Percentiles rank a stretch among this genome's conserved stretches.
phyloP scores from a whole-genome alignment of 495 filamentous ascomycete species.

The Symbiotaphrina buchneri region DNA sequence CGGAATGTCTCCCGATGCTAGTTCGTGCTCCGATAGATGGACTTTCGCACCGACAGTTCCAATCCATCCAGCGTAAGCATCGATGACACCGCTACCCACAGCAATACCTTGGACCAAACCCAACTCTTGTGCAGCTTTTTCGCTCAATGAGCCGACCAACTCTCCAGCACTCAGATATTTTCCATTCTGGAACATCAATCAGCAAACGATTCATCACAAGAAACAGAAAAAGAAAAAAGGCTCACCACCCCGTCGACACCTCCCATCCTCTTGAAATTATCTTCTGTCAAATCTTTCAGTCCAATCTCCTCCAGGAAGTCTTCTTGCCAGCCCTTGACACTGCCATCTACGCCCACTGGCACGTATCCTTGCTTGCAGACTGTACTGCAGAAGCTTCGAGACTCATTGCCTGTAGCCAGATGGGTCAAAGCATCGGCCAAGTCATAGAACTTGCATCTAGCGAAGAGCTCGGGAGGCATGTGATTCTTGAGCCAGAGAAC shows the following conservation, averaged over 20 bases:
- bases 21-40: conserved; percentile 32
- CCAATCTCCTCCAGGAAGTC: conserved; percentile 78
- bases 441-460: conserved; percentile 89
- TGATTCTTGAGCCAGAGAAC: conserved; percentile 94
- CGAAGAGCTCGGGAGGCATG: conserved; percentile 77
- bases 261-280: conserved; percentile 78
- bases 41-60: conserved; percentile 96
- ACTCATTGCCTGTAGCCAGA: conserved; percentile 85
- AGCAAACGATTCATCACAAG: conserved; percentile 7
- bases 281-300: conserved; percentile 53
- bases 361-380: conserved; percentile 94
- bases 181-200: conserved; percentile 43
- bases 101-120: conserved; percentile 77
- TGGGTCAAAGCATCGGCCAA: conserved; percentile 85
- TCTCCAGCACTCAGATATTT: conserved; percentile 79
- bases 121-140: conserved; percentile 61
- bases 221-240: conserved; percentile 15
- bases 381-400: conserved; percentile 74
- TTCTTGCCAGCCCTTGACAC: conserved; percentile 94
- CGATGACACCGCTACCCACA: conserved; percentile 88
- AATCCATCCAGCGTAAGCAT: conserved; percentile 96
- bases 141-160: conserved; percentile 60
- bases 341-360: conserved; percentile 86
- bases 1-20: conserved; percentile 31
- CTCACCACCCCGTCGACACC: conserved; percentile 86